Base-by-base conservation (phyloP, 2,329 filamentous ascomycete genomes). In the Colletotrichum zoysiae region DNA sequence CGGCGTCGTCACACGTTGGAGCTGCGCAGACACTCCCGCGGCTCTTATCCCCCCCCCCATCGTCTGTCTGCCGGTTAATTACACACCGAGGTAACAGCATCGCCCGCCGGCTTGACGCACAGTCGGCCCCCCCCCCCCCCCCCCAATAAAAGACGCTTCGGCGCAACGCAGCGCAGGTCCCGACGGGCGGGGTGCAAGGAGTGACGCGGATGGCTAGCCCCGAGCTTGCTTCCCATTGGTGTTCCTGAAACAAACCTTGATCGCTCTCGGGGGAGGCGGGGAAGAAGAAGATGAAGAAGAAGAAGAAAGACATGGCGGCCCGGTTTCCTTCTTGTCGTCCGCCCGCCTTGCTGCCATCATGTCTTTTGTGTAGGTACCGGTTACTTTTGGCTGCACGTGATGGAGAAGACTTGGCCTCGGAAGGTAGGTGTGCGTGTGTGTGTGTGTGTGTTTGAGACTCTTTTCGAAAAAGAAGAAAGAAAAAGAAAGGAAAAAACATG, bases 221-320 rank as follows among this genome's bases (percentile, higher is more conserved):
- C 46, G 69, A 71, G 59, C 69, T 71, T 71, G 65, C 46, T 58
- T 71, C 69, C 59, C 69, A 71, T 71, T 71, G 69, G 69, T 71
- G 69, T 71, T 71, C 69, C 69, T 71, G 69, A 71, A 71, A 71
- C 69, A 71, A 71, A 71, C 69, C 69, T 71, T 64, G 65, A 63
- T 64, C 51, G 62, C 58, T 63, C 50, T 48, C 35, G 51, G 69
- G 64, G 38, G 14, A n/a, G n/a, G n/a, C n/a, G 18, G 44, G 44
- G 44, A 42, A 18, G 12, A 62, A 48, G n/a, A n/a, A n/a, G n/a
- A n/a, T n/a, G n/a, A n/a, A n/a, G n/a, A n/a, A n/a, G n/a, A n/a
- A n/a, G n/a, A n/a, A n/a, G n/a, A n/a, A n/a, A n/a, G 55, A 38
- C 50, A 56, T 65, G 40, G 42, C 42, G 30, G 30, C 30, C 30